These are phyloP conservation scores for Globisporangium recalcitrans DNA, from an alignment of 352 stramenopile species.

Conservation along the genomic window DNA sequence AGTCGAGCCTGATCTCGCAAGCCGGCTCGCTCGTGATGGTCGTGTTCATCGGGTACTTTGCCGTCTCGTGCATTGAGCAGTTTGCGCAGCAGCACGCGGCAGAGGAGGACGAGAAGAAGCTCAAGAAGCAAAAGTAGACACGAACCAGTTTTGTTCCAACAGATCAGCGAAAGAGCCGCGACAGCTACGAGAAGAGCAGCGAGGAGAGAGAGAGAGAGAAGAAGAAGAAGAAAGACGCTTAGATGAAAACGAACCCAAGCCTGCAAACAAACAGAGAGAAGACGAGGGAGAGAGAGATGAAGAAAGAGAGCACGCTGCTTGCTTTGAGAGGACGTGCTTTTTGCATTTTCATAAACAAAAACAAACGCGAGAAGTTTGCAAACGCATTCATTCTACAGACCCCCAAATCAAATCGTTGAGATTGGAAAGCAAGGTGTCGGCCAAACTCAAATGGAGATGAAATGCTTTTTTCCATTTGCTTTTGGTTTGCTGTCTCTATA, in stretches of 20 bases:
- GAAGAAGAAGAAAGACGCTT: constrained; percentile 1
- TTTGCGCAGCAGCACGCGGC: constrained; percentile 88
- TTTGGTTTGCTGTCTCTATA: background rate
- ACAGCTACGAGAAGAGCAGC: background rate
- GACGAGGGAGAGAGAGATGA: constrained; percentile 9
- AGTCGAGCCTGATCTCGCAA: constrained; percentile 74
- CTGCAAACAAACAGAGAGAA: constrained; percentile 7
- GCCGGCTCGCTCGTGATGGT: constrained; percentile 80
- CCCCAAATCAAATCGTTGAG: too few relatives aligned
- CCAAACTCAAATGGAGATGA: background rate
- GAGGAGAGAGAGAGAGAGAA: background rate
- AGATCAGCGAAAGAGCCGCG: background rate
- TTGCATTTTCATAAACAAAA: constrained; percentile 6
- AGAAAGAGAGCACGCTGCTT: constrained; percentile 3
- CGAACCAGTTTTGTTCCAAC: background rate
- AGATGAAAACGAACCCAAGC: constrained; percentile 7
- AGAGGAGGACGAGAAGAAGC: constrained; percentile 82
- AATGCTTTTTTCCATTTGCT: background rate
- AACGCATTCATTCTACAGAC: background rate
- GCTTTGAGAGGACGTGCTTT: background rate
- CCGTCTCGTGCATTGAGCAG: constrained; percentile 87
- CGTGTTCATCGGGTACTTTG: constrained; percentile 86
- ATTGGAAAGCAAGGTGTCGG: background rate
- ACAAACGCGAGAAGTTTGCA: background rate
- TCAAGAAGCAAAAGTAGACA: constrained; percentile 74